Evolutionary conservation across 257 asterid genomes (phyloP), one percentile per base, ranked within the genome.

Genomic region (Henckelia pumila): DNA sequence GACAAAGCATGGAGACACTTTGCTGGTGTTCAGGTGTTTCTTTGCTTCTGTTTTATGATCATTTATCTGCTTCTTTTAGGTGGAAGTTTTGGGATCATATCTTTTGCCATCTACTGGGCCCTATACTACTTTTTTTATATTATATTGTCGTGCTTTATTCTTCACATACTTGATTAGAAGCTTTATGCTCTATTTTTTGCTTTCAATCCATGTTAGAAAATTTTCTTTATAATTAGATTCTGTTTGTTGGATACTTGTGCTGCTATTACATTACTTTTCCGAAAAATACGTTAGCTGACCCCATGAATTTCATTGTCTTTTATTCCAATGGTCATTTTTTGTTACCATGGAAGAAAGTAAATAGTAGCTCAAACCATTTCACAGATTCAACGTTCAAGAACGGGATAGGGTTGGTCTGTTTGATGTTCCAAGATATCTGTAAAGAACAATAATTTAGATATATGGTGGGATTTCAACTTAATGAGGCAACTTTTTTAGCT

Each of bases 11-110:
- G 96, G 99, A 94, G 87, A 78, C 95, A 78, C 57, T 87, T 87
- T 80, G 97, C 99, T 70, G 96, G 96, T 61, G 93, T 89, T 76
- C 99, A 94, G 97, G 99, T 94, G 76, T n/a, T n/a, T 62, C 67
- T 63, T 55, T 25, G n/a, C n/a, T 49, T 69, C 59, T 20, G 21
- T 69, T 53, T n/a, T 22, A 25, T 16, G 13, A n/a, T 35, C 62
- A 14, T 64, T 13, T 37, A 8, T 19, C 16, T 71, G 17, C 19
- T 44, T 44, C 69, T 53, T 56, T 56, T 75, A 58, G 75, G 67
- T 62, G 72, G 61, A 64, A 70, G 66, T 50, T 68, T 61, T 61
- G 26, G 67, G 52, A 28, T 74, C 44, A 25, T 37, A 19, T 55
- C 9, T 40, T 40, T 66, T 61, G 19, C 26, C 44, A 50, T 53